Conservation (phyloP, 306 rosid species). For the Vicia villosa region DNA sequence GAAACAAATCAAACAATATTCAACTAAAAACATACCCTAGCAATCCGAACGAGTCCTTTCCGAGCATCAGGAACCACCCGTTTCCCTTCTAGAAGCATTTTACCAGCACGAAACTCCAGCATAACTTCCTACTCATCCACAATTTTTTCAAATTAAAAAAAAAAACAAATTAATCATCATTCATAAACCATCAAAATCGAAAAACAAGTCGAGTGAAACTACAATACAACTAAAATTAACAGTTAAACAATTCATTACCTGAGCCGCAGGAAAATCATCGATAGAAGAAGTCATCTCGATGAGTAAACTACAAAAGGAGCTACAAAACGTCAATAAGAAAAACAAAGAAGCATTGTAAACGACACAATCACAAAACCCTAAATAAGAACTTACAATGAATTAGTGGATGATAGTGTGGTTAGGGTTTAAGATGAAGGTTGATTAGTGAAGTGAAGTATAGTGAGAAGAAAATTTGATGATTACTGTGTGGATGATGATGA, state of each 20-base stretch:
- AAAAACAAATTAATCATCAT: neutral
- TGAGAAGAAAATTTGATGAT: neutral
- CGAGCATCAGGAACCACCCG: constrained; percentile 77
- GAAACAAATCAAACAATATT: neutral
- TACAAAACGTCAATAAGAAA: neutral
- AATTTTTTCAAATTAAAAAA: constrained; percentile 26
- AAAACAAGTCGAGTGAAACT: neutral
- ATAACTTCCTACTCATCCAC: constrained; percentile 63
- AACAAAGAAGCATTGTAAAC: neutral
- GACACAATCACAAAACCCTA: constrained; percentile 1
- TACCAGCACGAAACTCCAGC: constrained; percentile 94
- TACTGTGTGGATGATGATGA: neutral
- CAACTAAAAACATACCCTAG: constrained; percentile 56
- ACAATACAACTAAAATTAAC: neutral
- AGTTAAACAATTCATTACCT: constrained; percentile 44
- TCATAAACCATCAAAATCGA: neutral
- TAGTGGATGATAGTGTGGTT: neutral
- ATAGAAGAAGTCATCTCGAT: constrained; percentile 59
- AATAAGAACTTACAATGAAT: constrained; percentile 27
- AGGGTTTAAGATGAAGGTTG: neutral
- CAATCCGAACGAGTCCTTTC: constrained; percentile 89
- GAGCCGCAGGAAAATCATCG: constrained; percentile 47
- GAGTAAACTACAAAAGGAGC: constrained; percentile 1
- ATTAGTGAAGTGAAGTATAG: neutral
- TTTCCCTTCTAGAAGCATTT: constrained; percentile 75